These are phyloP conservation scores for Boletus pseudopeckii DNA, from an alignment of 768 basidiomycete genomes.

Conservation along the genomic window DNA sequence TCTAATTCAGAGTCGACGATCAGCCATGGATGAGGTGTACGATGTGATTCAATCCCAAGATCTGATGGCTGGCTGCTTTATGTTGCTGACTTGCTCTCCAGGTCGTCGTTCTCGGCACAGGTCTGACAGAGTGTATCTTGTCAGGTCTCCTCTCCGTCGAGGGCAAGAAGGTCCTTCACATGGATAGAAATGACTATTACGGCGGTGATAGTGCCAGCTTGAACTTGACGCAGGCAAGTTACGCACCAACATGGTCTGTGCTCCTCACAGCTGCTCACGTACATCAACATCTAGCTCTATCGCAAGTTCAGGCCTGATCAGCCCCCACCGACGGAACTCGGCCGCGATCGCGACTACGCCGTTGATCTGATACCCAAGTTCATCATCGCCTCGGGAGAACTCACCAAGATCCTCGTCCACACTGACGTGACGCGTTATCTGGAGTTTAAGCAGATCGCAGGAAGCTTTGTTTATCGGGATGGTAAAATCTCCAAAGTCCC, in stretches of 20 bases:
- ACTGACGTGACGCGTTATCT: conserved; percentile 98
- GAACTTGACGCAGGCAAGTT: conserved; percentile 89
- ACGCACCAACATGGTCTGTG: conserved; percentile 6
- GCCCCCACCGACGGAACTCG: conserved; percentile 76
- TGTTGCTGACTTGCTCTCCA: conserved; percentile 31
- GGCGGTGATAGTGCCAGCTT: conserved; percentile 96
- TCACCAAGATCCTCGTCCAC: conserved; percentile 97
- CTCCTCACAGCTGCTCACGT: conserved; percentile 14
- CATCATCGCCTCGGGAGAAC: conserved; percentile 96
- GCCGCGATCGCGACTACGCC: conserved; percentile 96
- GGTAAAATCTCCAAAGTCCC: conserved; percentile 97
- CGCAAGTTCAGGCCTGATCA: conserved; percentile 88
- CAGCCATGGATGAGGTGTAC: conserved; percentile 97
- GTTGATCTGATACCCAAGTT: conserved; percentile 99
- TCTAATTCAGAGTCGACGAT: conserved; percentile 14
- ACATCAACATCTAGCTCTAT: conserved; percentile 64
- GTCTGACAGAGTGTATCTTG: conserved; percentile 96
- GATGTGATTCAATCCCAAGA: conserved; percentile 54
- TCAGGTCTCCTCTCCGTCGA: conserved; percentile 98
- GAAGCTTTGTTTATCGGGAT: conserved; percentile 96
- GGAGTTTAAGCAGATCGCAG: conserved; percentile 99
- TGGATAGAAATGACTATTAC: conserved; percentile 98
- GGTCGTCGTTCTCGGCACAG: conserved; percentile 94
- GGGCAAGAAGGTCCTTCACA: conserved; percentile 99
- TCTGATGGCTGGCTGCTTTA: conserved; percentile 8